phyloP scores from a whole-genome alignment of 352 stramenopile genomes.

The Phytopythium delawarense region DNA sequence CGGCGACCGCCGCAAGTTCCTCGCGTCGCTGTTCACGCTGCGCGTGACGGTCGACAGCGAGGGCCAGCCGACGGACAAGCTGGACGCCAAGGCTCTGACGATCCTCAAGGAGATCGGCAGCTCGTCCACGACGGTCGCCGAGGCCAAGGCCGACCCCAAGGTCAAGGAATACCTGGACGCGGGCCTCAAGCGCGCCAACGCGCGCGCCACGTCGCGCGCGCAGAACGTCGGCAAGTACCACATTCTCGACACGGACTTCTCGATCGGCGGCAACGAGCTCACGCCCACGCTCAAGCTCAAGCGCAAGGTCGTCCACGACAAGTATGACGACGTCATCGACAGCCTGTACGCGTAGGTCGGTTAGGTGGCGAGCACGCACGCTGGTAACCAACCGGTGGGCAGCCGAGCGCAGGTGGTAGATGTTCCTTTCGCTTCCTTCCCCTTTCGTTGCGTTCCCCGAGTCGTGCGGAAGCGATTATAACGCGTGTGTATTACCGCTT shows the following conservation, averaged over 20 bases:
- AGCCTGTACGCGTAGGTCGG: constrained; percentile 75
- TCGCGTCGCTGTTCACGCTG: constrained; percentile 87
- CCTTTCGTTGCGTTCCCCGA: not conserved
- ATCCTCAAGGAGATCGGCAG: constrained; percentile 64
- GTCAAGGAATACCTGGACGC: constrained; percentile 69
- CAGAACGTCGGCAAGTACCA: constrained; percentile 86
- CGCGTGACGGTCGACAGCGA: constrained; percentile 75
- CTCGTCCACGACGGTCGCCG: constrained; percentile 56
- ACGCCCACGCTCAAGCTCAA: constrained; percentile 97
- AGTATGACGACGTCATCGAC: constrained; percentile 90
- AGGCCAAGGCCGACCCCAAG: constrained; percentile 73
- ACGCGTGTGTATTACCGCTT: not conserved
- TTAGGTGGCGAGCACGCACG: not conserved
- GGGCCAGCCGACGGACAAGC: constrained; percentile 76
- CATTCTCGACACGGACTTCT: constrained; percentile 90
- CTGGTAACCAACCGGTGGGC: not conserved
- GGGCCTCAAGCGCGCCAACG: constrained; percentile 78
- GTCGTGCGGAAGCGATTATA: not conserved
- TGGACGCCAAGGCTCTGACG: constrained; percentile 62
- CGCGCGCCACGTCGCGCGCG: constrained; percentile 66
- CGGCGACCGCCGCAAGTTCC: constrained; percentile 92
- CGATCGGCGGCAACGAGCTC: constrained; percentile 88
- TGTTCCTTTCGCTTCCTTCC: not conserved
- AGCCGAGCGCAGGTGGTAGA: not conserved
- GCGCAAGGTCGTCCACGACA: constrained; percentile 89